A percentile compares a stretch with the other conserved stretches of the same genome.
Conservation (phyloP, 202 grass and related monocot genomes). For the Elaeis oleifera region DNA sequence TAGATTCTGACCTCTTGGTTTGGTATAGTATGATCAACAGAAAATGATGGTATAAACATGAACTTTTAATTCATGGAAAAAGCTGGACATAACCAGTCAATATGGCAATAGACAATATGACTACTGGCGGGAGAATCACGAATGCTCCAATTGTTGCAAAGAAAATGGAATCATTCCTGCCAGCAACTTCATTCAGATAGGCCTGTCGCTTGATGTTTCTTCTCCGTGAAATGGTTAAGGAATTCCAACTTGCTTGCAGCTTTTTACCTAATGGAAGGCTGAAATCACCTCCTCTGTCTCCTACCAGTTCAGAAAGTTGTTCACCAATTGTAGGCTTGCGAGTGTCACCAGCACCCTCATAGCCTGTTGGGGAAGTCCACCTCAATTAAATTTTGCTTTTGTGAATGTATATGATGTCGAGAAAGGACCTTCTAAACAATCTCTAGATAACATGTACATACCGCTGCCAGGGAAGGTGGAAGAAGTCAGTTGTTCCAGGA, state of each 20-base stretch:
- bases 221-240: slow-evolving; percentile 27
- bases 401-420: too few relatives aligned
- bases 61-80: slow-evolving; percentile 47
- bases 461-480: slow-evolving; percentile 28
- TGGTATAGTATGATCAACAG: neutral
- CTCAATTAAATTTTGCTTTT: neutral
- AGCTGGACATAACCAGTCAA: slow-evolving; percentile 72
- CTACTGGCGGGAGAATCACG: slow-evolving; percentile 65
- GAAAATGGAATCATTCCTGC: slow-evolving; percentile 74
- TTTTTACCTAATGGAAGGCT: too few relatives aligned
- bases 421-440: too few relatives aligned
- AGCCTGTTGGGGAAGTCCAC: too few relatives aligned
- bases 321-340: too few relatives aligned
- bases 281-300: too few relatives aligned
- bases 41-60: neutral
- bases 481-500: slow-evolving; percentile 78
- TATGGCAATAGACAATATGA: slow-evolving; percentile 65
- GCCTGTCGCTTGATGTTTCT: slow-evolving; percentile 93
- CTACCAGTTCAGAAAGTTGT: too few relatives aligned
- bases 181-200: slow-evolving; percentile 60
- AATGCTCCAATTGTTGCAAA: slow-evolving; percentile 65
- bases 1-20: slow-evolving; percentile 1
- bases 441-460: slow-evolving; percentile 19
- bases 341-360: too few relatives aligned
- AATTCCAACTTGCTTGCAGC: too few relatives aligned